These are phyloP conservation scores for Blastocystis sp. DNA, from an alignment of 352 stramenopile genomes.

Conservation along the genomic window DNA sequence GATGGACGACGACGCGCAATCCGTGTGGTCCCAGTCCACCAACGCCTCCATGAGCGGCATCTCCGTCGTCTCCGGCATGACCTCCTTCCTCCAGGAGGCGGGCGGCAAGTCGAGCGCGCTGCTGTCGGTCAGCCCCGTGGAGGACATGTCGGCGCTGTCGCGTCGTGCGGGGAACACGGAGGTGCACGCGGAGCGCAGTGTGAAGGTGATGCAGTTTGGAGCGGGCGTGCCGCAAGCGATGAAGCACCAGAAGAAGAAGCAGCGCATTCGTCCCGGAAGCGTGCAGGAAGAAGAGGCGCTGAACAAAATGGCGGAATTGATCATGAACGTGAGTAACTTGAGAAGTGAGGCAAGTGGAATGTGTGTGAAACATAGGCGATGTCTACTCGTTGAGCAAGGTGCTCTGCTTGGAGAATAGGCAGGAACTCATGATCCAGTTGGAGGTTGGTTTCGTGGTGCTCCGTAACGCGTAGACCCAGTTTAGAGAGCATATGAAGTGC, in stretches of 20 bases:
- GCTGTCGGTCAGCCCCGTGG: conserved; percentile 24
- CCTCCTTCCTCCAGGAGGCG: conserved; percentile 35
- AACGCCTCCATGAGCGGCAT: conserved; percentile 8
- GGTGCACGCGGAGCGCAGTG: conserved; percentile 17
- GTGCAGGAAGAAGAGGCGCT: conserved; percentile 51
- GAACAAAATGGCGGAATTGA: conserved; percentile 41
- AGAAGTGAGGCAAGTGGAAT: not conserved
- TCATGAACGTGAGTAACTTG: not conserved
- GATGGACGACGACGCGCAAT: conserved; percentile 8
- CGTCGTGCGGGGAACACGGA: conserved; percentile 44
- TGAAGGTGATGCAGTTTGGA: conserved; percentile 72
- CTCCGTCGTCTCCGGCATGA: conserved; percentile 44
- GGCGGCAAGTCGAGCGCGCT: not conserved
- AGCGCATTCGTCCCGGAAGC: conserved; percentile 36
- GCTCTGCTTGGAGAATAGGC: not conserved
- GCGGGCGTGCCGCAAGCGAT: not conserved
- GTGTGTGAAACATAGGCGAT: not conserved
- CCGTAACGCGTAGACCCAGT: not conserved
- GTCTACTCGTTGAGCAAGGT: not conserved
- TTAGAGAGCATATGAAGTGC: not conserved
- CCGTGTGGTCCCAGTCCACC: conserved; percentile 35
- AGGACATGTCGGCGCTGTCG: conserved; percentile 42
- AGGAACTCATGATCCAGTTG: not conserved
- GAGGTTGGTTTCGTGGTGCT: not conserved
- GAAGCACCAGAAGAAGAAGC: conserved; percentile 61